Base-by-base conservation (phyloP, 1,139 yeast genomes). In the Blastobotrys indianensis region DNA sequence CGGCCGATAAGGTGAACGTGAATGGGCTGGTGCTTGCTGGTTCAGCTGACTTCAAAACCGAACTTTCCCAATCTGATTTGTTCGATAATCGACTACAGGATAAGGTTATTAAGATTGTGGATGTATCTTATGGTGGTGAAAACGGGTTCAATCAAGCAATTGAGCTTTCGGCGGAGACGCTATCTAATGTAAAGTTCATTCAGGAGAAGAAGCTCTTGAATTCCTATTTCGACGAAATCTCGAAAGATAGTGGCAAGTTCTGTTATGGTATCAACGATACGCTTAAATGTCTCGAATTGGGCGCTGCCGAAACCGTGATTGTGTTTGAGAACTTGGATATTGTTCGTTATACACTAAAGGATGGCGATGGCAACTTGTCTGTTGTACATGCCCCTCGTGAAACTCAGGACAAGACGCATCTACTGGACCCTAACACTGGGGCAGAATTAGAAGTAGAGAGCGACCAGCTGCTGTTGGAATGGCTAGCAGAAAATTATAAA, bases 61-160 rank as follows among this genome's bases (percentile, higher is more conserved):
- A 90, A 69, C 78, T 92, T 66, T 79, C 87, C 49, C 86, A 82
- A 67, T 87, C 97, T 41, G 98, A 92, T 64, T 72, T 92, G 73
- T 90, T 92, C 65, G 98, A 92, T 67, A 73, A 72, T 59, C 85
- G 98, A 72, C 77, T 92, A 64, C 87, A 78, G 59, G 83, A 85
- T 42, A 90, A 88, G 71, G 82, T 92, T 59, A 77, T 92, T 52
- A 87, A 88, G 69, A 79, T 88, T 65, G 98, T 94, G 48, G 98
- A 92, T 75, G 85, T 92, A 47, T 90, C 97, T 2, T 92, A 92
- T 64, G 98, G 98, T 68, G 98, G 98, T 62, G 98, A 92, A 70
- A 92, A 92, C 67, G 98, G 98, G 43, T 92, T 92, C 75, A 92
- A 92, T 73, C 98, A 92, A 73, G 98, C 98, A 44, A 92, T 92